These are phyloP conservation scores for Pseudogymnoascus sp. DNA, from an alignment of 2,329 filamentous ascomycete species.

Conservation along the genomic window DNA sequence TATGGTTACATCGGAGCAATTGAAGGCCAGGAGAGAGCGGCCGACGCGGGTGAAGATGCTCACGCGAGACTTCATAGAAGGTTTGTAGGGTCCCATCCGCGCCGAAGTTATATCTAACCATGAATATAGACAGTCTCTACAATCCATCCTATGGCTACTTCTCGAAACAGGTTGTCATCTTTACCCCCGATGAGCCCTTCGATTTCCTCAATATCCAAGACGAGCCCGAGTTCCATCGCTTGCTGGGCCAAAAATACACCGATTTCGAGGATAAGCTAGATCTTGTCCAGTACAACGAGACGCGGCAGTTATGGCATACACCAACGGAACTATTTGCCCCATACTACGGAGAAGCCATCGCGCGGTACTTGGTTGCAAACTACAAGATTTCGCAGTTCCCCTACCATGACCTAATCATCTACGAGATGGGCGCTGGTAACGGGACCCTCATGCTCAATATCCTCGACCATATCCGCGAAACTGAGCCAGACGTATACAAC, in stretches of 20 bases:
- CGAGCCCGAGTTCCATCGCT: conserved; percentile 72
- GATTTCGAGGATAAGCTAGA: conserved; percentile 88
- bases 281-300: conserved; percentile 53
- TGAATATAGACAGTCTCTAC: conserved; percentile 69
- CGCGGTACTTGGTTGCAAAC: conserved; percentile 90
- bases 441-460: conserved; percentile 98
- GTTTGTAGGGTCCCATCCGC: conserved; percentile 34
- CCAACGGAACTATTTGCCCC: conserved; percentile 95
- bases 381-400: conserved; percentile 92
- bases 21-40: conserved; percentile 64
- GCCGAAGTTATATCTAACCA: conserved; percentile 14
- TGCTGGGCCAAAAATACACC: conserved; percentile 71
- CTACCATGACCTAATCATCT: conserved; percentile 94
- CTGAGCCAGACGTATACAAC: conserved; percentile 85
- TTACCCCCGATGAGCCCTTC: conserved; percentile 85
- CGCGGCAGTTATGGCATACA: conserved; percentile 94
- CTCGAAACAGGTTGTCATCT: conserved; percentile 92
- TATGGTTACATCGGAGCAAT: conserved; percentile 70
- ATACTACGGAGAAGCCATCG: conserved; percentile 93
- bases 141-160: conserved; percentile 95
- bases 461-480: conserved; percentile 85
- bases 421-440: conserved; percentile 96
- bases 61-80: conserved; percentile 94
- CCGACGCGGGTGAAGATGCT: conserved; percentile 92
- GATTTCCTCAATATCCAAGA: conserved; percentile 73